Percentiles rank a stretch among this genome's conserved stretches.
These are phyloP conservation scores for Penicillium oxalicum DNA, from an alignment of 2,329 filamentous ascomycete genomes.

Conservation along the genomic window DNA sequence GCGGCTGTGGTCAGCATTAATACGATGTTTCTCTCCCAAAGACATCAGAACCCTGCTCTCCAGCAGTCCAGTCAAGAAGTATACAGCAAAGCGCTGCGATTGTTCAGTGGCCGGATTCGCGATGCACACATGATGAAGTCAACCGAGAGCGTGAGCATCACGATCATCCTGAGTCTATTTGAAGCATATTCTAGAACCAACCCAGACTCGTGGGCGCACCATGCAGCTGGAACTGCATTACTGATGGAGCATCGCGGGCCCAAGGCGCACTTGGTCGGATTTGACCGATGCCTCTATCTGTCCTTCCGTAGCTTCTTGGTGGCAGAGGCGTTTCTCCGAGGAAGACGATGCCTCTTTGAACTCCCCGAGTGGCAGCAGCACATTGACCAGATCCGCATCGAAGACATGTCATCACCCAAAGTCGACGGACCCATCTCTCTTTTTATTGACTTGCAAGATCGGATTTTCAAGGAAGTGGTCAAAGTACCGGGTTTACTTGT, in stretches of 20 bases:
- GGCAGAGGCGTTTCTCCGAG: conserved; percentile 27
- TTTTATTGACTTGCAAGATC: conserved; percentile 22
- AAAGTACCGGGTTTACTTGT: conserved; percentile 18
- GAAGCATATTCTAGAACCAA: conserved; percentile 31
- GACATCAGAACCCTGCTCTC: conserved; percentile 18
- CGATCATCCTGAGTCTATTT: conserved; percentile 30
- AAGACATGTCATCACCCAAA: conserved; percentile 19
- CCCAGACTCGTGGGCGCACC: conserved; percentile 29
- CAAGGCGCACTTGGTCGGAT: conserved; percentile 22
- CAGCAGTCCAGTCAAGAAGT: conserved; percentile 25
- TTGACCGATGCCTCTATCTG: conserved; percentile 30
- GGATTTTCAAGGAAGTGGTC: conserved; percentile 21
- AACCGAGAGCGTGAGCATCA: conserved; percentile 29
- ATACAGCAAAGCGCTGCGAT: conserved; percentile 26
- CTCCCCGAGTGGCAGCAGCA: conserved; percentile 27
- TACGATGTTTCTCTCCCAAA: conserved; percentile 25
- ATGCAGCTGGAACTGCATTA: conserved; percentile 28
- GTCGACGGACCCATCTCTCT: conserved; percentile 17
- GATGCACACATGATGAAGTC: conserved; percentile 21
- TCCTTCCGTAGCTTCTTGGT: conserved; percentile 33
- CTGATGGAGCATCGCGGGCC: conserved; percentile 31
- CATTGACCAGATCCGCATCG: conserved; percentile 22
- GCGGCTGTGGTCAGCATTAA: conserved; percentile 25
- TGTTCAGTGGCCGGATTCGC: conserved; percentile 25
- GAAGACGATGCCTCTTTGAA: conserved; percentile 28